Percentiles rank a stretch among this genome's conserved stretches.
Evolutionary conservation across 164 flowering plant species (phyloP).

Genomic region (Warburgia ugandensis): DNA sequence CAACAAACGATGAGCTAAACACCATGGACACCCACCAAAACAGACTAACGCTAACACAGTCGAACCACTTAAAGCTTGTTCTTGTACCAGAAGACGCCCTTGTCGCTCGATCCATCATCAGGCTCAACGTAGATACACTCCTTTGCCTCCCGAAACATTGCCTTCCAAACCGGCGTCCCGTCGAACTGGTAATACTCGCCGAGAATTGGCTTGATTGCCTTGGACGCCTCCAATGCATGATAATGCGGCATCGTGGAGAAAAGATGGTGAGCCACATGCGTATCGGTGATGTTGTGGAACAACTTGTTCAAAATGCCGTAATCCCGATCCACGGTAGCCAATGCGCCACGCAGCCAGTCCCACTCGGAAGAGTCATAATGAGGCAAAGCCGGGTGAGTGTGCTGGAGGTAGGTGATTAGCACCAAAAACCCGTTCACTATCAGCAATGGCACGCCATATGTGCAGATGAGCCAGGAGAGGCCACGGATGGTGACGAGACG

Average conservation of each 20-base stretch:
- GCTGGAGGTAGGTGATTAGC: constrained; percentile 70
- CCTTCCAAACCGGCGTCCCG: constrained; percentile 50
- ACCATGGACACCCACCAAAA: no score
- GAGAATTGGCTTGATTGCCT: constrained; percentile 60
- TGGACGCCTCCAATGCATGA: constrained; percentile 81
- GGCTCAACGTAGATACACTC: constrained; percentile 75
- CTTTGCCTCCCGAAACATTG: constrained; percentile 67
- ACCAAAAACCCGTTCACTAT: constrained; percentile 72
- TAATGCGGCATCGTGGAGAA: constrained; percentile 86
- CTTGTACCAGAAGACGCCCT: constrained; percentile 71
- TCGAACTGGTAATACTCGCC: constrained; percentile 71
- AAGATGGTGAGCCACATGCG: constrained; percentile 79
- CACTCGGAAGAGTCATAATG: constrained; percentile 76
- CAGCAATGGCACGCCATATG: constrained; percentile 61
- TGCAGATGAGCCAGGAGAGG: constrained; percentile 39
- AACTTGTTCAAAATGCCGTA: constrained; percentile 72
- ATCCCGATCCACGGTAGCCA: constrained; percentile 75
- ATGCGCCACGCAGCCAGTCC: constrained; percentile 88
- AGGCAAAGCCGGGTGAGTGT: constrained; percentile 77
- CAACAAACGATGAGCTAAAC: no score
- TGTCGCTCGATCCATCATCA: constrained; percentile 39
- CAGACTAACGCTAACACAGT: no score
- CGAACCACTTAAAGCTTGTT: constrained; percentile 41
- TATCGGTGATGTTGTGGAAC: constrained; percentile 78
- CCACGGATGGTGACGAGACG: constrained; percentile 35